These are phyloP conservation scores for Nakataea oryzae DNA, from an alignment of 2,329 filamentous ascomycete species.

Conservation along the genomic window DNA sequence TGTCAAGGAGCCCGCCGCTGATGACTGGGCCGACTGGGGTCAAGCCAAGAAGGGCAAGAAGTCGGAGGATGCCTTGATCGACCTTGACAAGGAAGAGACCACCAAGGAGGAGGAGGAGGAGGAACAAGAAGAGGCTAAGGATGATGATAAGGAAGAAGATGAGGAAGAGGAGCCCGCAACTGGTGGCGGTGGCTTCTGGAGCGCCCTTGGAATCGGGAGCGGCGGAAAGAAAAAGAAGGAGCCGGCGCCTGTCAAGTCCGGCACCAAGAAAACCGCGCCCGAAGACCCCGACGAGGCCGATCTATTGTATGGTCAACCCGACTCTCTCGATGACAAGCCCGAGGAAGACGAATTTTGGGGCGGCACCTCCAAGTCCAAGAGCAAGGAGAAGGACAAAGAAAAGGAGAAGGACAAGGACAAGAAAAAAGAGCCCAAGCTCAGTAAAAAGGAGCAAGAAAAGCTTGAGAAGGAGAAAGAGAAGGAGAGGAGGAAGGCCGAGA, in stretches of 20 bases:
- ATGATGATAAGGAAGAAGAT: constrained; percentile 17
- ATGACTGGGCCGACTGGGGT: constrained; percentile 9
- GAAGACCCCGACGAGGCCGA: constrained; percentile 7
- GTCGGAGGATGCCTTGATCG: constrained; percentile 28
- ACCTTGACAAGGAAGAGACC: constrained; percentile 27
- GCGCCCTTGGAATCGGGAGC: not conserved
- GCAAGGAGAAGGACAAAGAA: constrained; percentile 29
- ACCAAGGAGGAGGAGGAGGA: constrained; percentile 13
- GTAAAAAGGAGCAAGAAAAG: constrained; percentile 39
- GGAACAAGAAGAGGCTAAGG: constrained; percentile 17
- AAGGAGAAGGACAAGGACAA: constrained; percentile 18
- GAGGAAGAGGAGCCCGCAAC: constrained; percentile 25
- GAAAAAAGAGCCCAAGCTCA: constrained; percentile 32
- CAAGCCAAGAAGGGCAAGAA: constrained; percentile 12
- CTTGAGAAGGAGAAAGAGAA: constrained; percentile 29
- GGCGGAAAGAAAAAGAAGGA: not conserved
- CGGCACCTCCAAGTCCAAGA: constrained; percentile 23
- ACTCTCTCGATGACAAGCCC: constrained; percentile 9
- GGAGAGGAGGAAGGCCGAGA: constrained; percentile 1
- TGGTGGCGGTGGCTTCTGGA: not conserved
- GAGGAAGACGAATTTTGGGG: constrained; percentile 24
- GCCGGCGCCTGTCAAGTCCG: constrained; percentile 7
- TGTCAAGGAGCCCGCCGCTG: constrained; percentile 8
- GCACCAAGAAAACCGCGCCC: constrained; percentile 7
- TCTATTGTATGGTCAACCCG: not conserved